These are phyloP conservation scores for Decorospora gaudefroyi DNA, from an alignment of 2,329 filamentous ascomycete species.

Conservation along the genomic window DNA sequence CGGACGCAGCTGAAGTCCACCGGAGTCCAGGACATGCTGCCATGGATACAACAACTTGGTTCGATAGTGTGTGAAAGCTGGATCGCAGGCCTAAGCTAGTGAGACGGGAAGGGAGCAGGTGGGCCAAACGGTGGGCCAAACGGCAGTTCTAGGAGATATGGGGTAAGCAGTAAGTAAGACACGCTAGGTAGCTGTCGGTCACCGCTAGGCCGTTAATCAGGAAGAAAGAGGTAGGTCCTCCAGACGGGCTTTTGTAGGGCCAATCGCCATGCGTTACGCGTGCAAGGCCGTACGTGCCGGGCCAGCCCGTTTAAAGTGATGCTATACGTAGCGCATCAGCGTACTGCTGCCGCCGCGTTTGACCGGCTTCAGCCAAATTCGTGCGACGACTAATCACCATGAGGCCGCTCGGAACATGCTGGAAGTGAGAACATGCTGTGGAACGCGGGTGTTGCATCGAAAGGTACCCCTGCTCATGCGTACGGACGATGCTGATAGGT, in stretches of 20 bases:
- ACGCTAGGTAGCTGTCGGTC: conserved; percentile 18
- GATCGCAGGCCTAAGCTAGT: conserved; percentile 10
- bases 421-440: conserved; percentile 2
- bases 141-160: conserved; percentile 18
- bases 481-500: too few species aligned
- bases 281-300: conserved; percentile 20
- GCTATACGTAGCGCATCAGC: conserved; percentile 11
- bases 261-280: conserved; percentile 18
- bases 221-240: conserved; percentile 12
- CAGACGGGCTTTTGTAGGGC: conserved; percentile 8
- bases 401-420: conserved; percentile 10
- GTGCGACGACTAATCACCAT: conserved; percentile 3
- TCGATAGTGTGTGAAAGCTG: conserved; percentile 4
- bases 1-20: conserved; percentile 38
- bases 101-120: too few species aligned
- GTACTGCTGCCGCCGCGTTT: conserved; percentile 12
- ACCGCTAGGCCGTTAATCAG: conserved; percentile 21
- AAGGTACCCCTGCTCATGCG: conserved; percentile 4
- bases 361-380: conserved; percentile 7
- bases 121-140: conserved; percentile 19
- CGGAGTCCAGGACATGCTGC: conserved; percentile 35
- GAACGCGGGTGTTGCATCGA: conserved; percentile 5
- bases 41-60: conserved; percentile 7
- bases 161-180: conserved; percentile 21
- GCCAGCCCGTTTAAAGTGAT: conserved; percentile 15